Evolutionary conservation across 441 rosid species (phyloP).

Genomic region (Hura crepitans): DNA sequence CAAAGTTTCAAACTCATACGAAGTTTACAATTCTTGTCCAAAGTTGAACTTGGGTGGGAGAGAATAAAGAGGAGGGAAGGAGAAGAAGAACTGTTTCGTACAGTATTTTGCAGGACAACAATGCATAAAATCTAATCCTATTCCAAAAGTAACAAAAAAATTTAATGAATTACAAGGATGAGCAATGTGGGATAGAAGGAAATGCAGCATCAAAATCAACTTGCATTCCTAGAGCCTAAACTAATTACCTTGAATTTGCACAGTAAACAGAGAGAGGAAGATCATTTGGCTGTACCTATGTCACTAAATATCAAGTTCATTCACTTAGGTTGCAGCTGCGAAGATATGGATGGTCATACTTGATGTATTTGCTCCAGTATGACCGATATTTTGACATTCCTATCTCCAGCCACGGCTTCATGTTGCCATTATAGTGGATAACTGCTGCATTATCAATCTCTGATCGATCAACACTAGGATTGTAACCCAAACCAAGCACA

Average conservation of each 20-base stretch:
- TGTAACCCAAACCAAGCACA: conserved; percentile 89
- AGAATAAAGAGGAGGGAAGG: too few relatives aligned
- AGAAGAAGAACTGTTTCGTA: conserved; percentile 6
- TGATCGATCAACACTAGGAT: conserved; percentile 69
- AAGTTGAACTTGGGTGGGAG: too few relatives aligned
- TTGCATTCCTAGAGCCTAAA: conserved; percentile 23
- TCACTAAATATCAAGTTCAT: conserved; percentile 35
- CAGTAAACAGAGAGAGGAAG: conserved; percentile 11
- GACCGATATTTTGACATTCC: conserved; percentile 70
- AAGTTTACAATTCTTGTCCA: too few relatives aligned
- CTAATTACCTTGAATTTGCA: conserved; percentile 18
- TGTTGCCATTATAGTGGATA: conserved; percentile 88
- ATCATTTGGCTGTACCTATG: conserved; percentile 21
- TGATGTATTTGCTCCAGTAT: conserved; percentile 85
- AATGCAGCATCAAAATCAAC: conserved; percentile 27
- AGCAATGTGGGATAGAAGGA: conserved; percentile 33
- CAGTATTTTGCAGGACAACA: conserved; percentile 30
- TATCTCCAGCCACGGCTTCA: conserved; percentile 97
- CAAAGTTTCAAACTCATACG: too few relatives aligned
- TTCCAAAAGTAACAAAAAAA: conserved; percentile 36
- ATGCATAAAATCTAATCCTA: conserved; percentile 26
- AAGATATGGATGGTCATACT: conserved; percentile 77
- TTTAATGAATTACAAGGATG: conserved; percentile 44
- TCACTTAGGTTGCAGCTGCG: conserved; percentile 69
- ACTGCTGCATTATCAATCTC: conserved; percentile 83